phyloP scores from a whole-genome alignment of 2,329 filamentous ascomycete genomes.

The Colletotrichum abscissum region DNA sequence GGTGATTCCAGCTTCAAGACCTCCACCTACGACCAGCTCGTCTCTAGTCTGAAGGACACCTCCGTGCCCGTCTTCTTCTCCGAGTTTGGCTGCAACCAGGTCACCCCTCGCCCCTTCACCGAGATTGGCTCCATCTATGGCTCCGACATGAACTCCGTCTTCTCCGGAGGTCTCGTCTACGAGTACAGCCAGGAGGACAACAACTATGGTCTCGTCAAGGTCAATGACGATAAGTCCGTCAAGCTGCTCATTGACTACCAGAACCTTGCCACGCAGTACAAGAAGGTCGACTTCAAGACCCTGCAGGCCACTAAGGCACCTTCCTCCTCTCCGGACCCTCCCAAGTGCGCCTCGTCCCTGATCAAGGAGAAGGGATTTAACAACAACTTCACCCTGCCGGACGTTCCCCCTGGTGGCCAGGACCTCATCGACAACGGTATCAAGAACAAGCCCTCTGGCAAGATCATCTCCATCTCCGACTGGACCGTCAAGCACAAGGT shows the following conservation, averaged over 20 bases:
- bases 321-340: slow-evolving; percentile 61
- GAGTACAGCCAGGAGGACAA: slow-evolving; percentile 81
- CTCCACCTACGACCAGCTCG: slow-evolving; percentile 72
- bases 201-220: slow-evolving; percentile 72
- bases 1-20: slow-evolving; percentile 71
- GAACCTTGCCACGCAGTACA: slow-evolving; percentile 80
- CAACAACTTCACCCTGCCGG: slow-evolving; percentile 82
- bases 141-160: slow-evolving; percentile 72
- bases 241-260: slow-evolving; percentile 74
- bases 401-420: slow-evolving; percentile 73
- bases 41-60: slow-evolving; percentile 72
- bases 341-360: slow-evolving; percentile 73
- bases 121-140: slow-evolving; percentile 81
- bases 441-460: slow-evolving; percentile 69
- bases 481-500: slow-evolving; percentile 65
- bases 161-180: slow-evolving; percentile 84
- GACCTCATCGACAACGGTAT: slow-evolving; percentile 83
- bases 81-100: slow-evolving; percentile 82
- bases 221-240: slow-evolving; percentile 68
- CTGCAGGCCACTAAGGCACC: slow-evolving; percentile 73
- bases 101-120: slow-evolving; percentile 78
- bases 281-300: slow-evolving; percentile 76
- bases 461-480: slow-evolving; percentile 75
- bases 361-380: slow-evolving; percentile 78
- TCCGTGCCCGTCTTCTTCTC: slow-evolving; percentile 85